phyloP scores from a whole-genome alignment of 2,329 filamentous ascomycete species.

The Phyllosticta citrichinensis region DNA sequence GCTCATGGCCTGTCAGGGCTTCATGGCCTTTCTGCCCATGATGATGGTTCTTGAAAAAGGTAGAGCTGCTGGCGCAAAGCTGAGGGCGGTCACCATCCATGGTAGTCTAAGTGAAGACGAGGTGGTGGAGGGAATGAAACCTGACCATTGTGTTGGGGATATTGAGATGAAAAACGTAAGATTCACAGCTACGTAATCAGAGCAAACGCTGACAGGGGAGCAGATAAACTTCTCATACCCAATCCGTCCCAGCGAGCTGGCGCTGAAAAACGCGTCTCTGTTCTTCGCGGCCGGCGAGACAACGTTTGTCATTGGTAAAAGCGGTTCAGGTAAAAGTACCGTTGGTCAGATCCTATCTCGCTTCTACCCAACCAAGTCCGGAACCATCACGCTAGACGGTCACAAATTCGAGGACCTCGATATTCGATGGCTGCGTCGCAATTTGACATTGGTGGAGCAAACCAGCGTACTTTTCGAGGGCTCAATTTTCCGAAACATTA shows the following conservation, averaged over 20 bases:
- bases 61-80: constrained; percentile 56
- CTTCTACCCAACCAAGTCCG: constrained; percentile 60
- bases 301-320: constrained; percentile 74
- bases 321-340: constrained; percentile 89
- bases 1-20: constrained; percentile 62
- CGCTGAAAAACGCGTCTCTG: constrained; percentile 54
- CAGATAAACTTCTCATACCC: constrained; percentile 80
- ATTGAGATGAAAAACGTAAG: constrained; percentile 60
- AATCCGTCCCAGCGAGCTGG: constrained; percentile 49
- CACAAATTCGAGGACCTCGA: constrained; percentile 52
- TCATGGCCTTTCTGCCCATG: constrained; percentile 66
- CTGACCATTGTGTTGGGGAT: constrained; percentile 47
- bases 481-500: constrained; percentile 66
- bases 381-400: constrained; percentile 61
- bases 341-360: constrained; percentile 68
- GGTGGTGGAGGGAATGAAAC: constrained; percentile 16
- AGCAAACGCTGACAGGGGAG: background rate
- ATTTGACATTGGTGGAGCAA: constrained; percentile 76
- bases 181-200: constrained; percentile 2
- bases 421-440: constrained; percentile 61
- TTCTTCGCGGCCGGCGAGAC: constrained; percentile 62
- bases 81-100: constrained; percentile 40
- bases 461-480: constrained; percentile 73
- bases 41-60: constrained; percentile 72
- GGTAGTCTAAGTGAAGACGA: constrained; percentile 18